These are phyloP conservation scores for Penicillium sp. DNA, from an alignment of 2,329 filamentous ascomycete genomes.

Conservation along the genomic window DNA sequence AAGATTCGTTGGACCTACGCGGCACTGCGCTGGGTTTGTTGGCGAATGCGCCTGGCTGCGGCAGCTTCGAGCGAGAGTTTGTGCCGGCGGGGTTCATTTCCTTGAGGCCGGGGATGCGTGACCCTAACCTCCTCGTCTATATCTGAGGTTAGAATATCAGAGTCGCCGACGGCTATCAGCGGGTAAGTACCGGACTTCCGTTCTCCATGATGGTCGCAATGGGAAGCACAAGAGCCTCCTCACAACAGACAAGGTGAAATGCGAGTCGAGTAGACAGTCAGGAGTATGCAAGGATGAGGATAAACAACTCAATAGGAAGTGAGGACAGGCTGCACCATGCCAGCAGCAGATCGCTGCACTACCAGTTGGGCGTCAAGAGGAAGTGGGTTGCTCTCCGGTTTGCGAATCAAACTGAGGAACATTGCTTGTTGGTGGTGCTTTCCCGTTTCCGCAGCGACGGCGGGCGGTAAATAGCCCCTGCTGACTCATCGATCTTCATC, in stretches of 20 bases:
- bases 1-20: slow-evolving; percentile 32
- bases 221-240: slow-evolving; percentile 1
- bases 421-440: slow-evolving; percentile 5
- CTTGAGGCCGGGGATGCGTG: slow-evolving; percentile 46
- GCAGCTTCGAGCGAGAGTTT: slow-evolving; percentile 57
- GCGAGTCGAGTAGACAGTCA: slow-evolving; percentile 3
- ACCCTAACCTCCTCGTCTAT: slow-evolving; percentile 34
- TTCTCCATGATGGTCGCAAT: slow-evolving; percentile 36
- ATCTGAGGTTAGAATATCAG: slow-evolving; percentile 26
- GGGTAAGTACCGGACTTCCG: slow-evolving; percentile 36
- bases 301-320: slow-evolving; percentile 14
- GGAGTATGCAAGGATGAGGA: slow-evolving; percentile 14
- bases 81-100: slow-evolving; percentile 59
- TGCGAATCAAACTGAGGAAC: background rate
- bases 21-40: slow-evolving; percentile 56
- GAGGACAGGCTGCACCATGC: slow-evolving; percentile 19
- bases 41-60: slow-evolving; percentile 47
- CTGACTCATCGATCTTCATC: slow-evolving; percentile 37
- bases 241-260: background rate
- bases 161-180: background rate
- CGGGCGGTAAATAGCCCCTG: slow-evolving; percentile 39
- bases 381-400: background rate
- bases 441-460: slow-evolving; percentile 38
- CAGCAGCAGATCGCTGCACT: slow-evolving; percentile 22
- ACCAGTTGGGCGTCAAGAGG: slow-evolving; percentile 13